Evolutionary conservation across 192 early-diverging fungal genomes (phyloP).

Genomic region (Chytriomyces confervae): DNA sequence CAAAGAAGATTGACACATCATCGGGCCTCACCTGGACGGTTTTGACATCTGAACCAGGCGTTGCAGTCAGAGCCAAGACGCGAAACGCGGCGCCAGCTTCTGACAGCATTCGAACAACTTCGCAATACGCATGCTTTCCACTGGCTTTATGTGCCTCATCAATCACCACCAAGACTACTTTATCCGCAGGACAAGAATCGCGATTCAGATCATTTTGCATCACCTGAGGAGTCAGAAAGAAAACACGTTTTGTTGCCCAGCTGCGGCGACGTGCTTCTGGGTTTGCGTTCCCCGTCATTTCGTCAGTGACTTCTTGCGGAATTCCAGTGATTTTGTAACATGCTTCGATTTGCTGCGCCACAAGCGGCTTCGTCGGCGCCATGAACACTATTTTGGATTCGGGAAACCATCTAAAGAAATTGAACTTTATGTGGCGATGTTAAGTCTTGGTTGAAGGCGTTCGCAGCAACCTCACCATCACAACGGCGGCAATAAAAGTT

Average conservation of each 20-base stretch:
- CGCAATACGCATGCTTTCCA: constrained; percentile 82
- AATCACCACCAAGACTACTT: constrained; percentile 76
- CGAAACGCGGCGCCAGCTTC: constrained; percentile 62
- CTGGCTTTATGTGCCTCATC: constrained; percentile 92
- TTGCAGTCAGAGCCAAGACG: constrained; percentile 86
- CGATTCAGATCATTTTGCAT: constrained; percentile 82
- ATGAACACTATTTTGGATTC: constrained; percentile 83
- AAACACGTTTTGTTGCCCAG: constrained; percentile 75
- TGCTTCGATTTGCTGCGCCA: constrained; percentile 89
- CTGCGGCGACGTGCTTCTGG: constrained; percentile 55
- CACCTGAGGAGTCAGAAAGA: constrained; percentile 89
- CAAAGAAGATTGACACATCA: background rate
- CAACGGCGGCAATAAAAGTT: constrained; percentile 93
- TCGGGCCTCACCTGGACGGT: constrained; percentile 60
- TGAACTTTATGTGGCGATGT: constrained; percentile 45
- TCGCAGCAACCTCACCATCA: constrained; percentile 84
- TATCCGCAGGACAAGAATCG: constrained; percentile 68
- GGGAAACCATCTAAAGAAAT: constrained; percentile 91
- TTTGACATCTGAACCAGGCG: constrained; percentile 74
- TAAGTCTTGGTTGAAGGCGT: constrained; percentile 42
- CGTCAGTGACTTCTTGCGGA: constrained; percentile 62
- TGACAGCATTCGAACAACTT: constrained; percentile 67
- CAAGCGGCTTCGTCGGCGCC: constrained; percentile 91
- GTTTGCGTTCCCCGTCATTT: constrained; percentile 70
- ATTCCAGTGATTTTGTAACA: constrained; percentile 84